These are phyloP conservation scores for Penstemon newberryi DNA, from an alignment of 257 asterid species.

Conservation along the genomic window DNA sequence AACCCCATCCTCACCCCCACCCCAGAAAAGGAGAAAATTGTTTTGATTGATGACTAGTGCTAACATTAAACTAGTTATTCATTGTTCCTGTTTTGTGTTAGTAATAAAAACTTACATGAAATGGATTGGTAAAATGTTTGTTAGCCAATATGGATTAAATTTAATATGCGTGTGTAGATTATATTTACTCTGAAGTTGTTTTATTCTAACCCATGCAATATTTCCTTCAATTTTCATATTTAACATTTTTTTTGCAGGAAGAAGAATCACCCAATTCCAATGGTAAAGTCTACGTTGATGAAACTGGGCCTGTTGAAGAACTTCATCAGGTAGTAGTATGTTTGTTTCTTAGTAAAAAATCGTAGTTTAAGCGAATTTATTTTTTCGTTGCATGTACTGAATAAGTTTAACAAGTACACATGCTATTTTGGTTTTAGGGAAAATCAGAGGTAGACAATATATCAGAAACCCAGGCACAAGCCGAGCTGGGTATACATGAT, in stretches of 20 bases:
- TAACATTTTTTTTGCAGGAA: slow-evolving; percentile 43
- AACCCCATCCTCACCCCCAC: too few species aligned
- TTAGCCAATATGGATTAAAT: neutral
- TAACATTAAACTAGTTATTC: neutral
- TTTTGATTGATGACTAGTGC: neutral
- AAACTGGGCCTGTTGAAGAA: slow-evolving; percentile 41
- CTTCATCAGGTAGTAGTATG: slow-evolving; percentile 45
- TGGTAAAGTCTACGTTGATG: slow-evolving; percentile 40
- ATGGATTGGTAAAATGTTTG: neutral
- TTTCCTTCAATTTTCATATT: too few species aligned
- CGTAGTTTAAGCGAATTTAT: neutral
- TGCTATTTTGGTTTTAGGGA: slow-evolving; percentile 35
- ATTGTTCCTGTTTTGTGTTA: neutral
- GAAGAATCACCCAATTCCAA: slow-evolving; percentile 46
- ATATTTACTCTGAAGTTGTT: neutral
- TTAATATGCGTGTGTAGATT: neutral
- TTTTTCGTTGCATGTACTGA: neutral
- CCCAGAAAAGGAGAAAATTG: neutral
- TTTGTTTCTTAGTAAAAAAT: neutral
- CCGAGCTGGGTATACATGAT: slow-evolving; percentile 34
- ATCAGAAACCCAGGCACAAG: slow-evolving; percentile 41
- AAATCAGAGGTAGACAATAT: slow-evolving; percentile 35
- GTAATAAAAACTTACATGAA: neutral
- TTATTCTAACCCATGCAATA: neutral
- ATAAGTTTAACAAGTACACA: neutral